Base-by-base conservation (phyloP, 768 basidiomycete genomes). In the Naganishia vaughanmartiniae region DNA sequence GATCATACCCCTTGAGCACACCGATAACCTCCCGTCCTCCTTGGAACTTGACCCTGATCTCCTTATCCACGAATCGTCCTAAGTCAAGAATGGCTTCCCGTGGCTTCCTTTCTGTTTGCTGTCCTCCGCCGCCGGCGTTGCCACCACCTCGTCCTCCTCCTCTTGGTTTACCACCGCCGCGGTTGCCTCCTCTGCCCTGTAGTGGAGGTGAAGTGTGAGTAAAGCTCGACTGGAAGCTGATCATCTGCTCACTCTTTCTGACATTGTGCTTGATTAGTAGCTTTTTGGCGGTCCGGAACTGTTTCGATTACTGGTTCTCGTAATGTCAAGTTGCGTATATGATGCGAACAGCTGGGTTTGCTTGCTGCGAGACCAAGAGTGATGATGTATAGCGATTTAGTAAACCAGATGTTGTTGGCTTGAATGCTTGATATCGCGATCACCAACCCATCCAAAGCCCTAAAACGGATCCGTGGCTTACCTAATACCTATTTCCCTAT, bases 1-100 rank as follows among this genome's bases (percentile, higher is more conserved):
- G 94, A 82, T 98, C 96, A 76, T 88, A 98, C 30, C 96, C 96
- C 82, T 99, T 99, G 73, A 99, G 82, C 21, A 90, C 86, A 3
- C 96, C 96, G 10, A 87, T 90, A 65, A 97, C 95, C 87, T 99
- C 93, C 48, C 96, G 84, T 46, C 95, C 95, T 54, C 96, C 96
- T n/a, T 92, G 92, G 79, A 99, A 98, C 82, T 96, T 97, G 77
- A 98, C 93, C 68, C 92, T 84, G 78, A 99, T 91, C 72, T 88
- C 86, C 81, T 93, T 89, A 81, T 95, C 91, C 65, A 90, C 90
- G 76, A 96, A 98, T 81, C 95, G 94, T 58, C 90, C 88, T 36
- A 98, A 88, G 81, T 97, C 93, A 36, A 98, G 87, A 81, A 98
- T 97, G 33, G 92, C 91, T 81, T 98, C 95, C 53, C 91, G 87